Conservation (phyloP, 331 rosid species). For the Quercus lobata region DNA sequence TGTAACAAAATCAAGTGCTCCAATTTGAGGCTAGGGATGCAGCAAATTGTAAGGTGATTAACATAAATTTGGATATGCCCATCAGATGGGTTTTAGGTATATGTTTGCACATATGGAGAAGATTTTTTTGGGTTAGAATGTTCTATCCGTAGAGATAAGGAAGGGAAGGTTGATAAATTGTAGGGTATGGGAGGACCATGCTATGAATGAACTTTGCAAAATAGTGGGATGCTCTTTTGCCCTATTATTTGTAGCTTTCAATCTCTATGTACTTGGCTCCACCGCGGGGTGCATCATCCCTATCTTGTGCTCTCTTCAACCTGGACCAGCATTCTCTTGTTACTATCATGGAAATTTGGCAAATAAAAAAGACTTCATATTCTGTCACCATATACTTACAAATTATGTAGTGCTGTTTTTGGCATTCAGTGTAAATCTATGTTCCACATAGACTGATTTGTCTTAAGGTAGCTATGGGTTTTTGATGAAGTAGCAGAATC, state of each 20-base stretch:
- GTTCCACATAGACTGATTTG: background rate
- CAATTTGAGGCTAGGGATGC: too few species aligned
- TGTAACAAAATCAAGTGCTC: background rate
- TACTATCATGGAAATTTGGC: background rate
- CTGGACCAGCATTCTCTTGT: background rate
- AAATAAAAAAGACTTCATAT: background rate
- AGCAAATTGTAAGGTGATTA: background rate
- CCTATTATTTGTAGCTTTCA: conserved; percentile 12
- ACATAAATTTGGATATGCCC: background rate
- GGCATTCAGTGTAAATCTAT: background rate
- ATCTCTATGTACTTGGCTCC: conserved; percentile 1
- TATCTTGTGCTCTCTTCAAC: background rate
- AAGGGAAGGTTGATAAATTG: background rate
- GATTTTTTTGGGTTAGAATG: background rate
- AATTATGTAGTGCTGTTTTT: background rate
- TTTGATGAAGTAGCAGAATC: too few species aligned
- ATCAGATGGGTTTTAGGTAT: background rate
- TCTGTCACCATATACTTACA: background rate
- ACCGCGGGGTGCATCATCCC: conserved; percentile 20
- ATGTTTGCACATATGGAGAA: background rate
- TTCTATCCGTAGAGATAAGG: background rate
- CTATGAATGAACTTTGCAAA: background rate
- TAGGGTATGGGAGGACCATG: background rate
- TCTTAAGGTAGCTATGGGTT: background rate
- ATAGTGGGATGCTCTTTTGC: conserved; percentile 4